Evolutionary conservation across 345 rosid species (phyloP).

Genomic region (Viola odorata): DNA sequence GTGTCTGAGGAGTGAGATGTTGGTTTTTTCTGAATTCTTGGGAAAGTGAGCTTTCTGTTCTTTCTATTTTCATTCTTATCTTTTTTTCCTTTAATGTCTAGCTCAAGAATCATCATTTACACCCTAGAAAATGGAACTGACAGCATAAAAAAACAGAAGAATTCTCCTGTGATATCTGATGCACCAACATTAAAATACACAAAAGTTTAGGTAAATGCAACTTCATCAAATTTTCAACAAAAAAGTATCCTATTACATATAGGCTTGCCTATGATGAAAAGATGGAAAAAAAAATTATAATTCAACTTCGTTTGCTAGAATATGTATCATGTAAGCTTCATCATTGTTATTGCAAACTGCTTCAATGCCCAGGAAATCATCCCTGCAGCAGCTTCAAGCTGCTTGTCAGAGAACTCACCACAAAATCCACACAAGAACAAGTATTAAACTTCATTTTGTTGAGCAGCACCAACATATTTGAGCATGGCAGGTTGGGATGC

Average conservation of each 20-base stretch:
- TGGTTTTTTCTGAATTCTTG: no score
- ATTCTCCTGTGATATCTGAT: not conserved
- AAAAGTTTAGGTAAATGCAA: not conserved
- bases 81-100: no score
- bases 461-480: not conserved
- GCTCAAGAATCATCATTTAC: no score
- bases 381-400: constrained; percentile 12
- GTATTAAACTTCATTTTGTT: constrained; percentile 1
- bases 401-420: constrained; percentile 6
- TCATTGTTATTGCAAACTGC: constrained; percentile 5
- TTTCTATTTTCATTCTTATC: no score
- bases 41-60: no score
- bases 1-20: no score
- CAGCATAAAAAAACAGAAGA: no score
- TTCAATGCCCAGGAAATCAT: constrained; percentile 5
- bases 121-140: no score
- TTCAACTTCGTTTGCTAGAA: not conserved
- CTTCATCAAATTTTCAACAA: constrained; percentile 3
- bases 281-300: not conserved
- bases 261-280: not conserved
- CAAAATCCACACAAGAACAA: constrained; percentile 5
- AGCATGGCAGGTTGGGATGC: constrained; percentile 22
- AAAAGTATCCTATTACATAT: not conserved
- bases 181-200: not conserved
- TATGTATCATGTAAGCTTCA: constrained; percentile 15